Base-by-base conservation (phyloP, 2,329 filamentous ascomycete species). In the Aspergillus neoniger region DNA sequence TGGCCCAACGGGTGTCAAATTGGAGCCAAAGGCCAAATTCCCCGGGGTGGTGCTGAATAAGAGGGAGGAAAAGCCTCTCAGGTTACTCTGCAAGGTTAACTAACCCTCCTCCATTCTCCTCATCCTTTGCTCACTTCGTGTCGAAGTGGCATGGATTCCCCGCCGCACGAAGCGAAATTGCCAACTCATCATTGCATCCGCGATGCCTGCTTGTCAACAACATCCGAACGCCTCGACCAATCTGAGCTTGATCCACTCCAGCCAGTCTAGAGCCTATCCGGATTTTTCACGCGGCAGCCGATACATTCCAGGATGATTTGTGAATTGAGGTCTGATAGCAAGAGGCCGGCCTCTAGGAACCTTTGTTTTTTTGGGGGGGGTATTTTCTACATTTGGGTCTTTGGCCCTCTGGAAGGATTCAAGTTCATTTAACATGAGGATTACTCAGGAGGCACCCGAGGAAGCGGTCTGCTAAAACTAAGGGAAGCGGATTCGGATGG, bases 141-240 rank as follows among this genome's bases (percentile, higher is more conserved):
- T 61, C 73, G 71, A 69, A 67, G 77, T 73, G 74, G 76, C 80
- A 81, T 81, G 79, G 77, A 72, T 78, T 78, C 76, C 81, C 78
- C 76, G 75, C 75, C 64, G 74, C 65, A 61, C 59, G 55, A 61
- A 65, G 60, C 62, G 56, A 63, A 60, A 65, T 77, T 90, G 88
- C 86, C 88, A 90, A 85, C 88, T 87, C 88, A 90, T 89, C 87
- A 86, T 77, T 89, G 87, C 88, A 88, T 90, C 82, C 83, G 38
- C 51, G 80, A 74, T 72, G 71, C 72, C 73, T 76, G 72, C 67
- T 68, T 71, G 69, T 74, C 72, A 71, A 63, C 60, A 62, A 58
- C 60, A 43, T 55, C 57, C 53, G n/a, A 55, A 55, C 32, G 61
- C 63, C 61, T 61, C 58, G 59, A 48, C 64, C 65, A 66, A 63